Conservation (phyloP, 768 basidiomycete species). For the Galerina marginata region DNA sequence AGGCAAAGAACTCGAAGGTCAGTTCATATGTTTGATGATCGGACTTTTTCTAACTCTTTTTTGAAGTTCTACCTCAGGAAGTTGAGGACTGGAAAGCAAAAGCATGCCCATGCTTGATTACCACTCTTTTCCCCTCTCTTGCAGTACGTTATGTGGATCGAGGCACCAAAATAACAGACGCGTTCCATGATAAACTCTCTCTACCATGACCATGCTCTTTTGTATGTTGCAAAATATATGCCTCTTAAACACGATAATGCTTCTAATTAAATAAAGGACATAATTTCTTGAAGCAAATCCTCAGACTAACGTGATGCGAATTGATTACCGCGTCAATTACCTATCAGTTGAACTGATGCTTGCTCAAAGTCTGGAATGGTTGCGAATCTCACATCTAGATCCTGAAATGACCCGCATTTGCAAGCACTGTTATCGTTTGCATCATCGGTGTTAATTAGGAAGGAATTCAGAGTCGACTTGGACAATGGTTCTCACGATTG, state of each 20-base stretch:
- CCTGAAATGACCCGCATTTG: too few species aligned
- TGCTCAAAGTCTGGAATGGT: not conserved
- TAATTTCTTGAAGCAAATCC: too few species aligned
- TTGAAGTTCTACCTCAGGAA: slow-evolving; percentile 92
- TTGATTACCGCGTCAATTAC: too few species aligned
- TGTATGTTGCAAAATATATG: slow-evolving; percentile 28
- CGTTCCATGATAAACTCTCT: slow-evolving; percentile 19
- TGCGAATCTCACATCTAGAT: too few species aligned
- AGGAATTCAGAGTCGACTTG: not conserved
- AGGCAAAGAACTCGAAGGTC: slow-evolving; percentile 98
- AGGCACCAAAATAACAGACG: slow-evolving; percentile 27
- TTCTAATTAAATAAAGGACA: not conserved
- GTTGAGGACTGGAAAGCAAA: slow-evolving; percentile 92
- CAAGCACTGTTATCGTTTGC: too few species aligned
- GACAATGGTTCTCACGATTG: slow-evolving; percentile 11
- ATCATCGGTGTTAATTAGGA: too few species aligned
- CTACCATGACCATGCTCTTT: slow-evolving; percentile 20
- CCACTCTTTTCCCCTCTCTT: slow-evolving; percentile 17
- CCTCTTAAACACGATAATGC: slow-evolving; percentile 11
- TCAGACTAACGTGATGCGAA: too few species aligned
- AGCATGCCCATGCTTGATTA: slow-evolving; percentile 72
- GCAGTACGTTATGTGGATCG: slow-evolving; percentile 23
- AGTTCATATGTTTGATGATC: slow-evolving; percentile 25
- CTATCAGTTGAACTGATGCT: not conserved
- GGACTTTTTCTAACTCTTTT: slow-evolving; percentile 1